Evolutionary conservation across 192 early-diverging fungal species (phyloP).

Genomic region (Dimargaris verticillata): DNA sequence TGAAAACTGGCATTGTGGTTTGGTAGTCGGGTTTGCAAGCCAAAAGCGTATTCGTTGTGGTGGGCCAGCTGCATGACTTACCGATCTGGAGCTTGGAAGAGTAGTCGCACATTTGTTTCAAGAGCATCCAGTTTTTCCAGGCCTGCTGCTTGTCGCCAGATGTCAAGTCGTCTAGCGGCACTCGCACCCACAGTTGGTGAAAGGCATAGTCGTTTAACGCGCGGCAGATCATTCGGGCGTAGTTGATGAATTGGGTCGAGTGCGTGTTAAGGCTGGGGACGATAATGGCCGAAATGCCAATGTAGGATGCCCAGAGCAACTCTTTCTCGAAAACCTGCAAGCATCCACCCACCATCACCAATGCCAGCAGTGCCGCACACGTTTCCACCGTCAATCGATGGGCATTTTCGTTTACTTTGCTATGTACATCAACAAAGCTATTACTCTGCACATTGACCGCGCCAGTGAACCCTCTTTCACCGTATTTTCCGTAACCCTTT

Average conservation of each 20-base stretch:
- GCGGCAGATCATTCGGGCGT: slow-evolving; percentile 30
- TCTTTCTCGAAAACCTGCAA: slow-evolving; percentile 34
- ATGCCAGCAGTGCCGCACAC: no score
- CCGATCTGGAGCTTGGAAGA: slow-evolving; percentile 32
- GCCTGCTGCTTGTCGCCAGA: slow-evolving; percentile 16
- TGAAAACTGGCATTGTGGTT: no score
- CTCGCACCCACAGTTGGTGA: slow-evolving; percentile 32
- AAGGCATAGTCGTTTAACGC: slow-evolving; percentile 20
- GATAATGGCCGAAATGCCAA: slow-evolving; percentile 43
- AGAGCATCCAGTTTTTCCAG: slow-evolving; percentile 69
- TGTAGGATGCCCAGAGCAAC: slow-evolving; percentile 49
- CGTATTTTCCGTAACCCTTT: no score
- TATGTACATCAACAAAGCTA: no score
- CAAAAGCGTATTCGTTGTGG: no score
- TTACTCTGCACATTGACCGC: no score
- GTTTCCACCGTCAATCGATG: no score
- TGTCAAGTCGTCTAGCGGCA: slow-evolving; percentile 16
- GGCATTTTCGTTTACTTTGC: no score
- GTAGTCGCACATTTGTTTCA: slow-evolving; percentile 56
- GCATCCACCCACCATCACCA: no score
- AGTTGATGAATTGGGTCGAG: slow-evolving; percentile 26
- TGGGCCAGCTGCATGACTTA: no score
- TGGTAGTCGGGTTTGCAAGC: no score
- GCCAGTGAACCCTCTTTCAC: no score
- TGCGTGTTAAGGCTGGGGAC: slow-evolving; percentile 24